phyloP scores from a whole-genome alignment of 176 grass and related monocot genomes.

The Elaeis guineensis region DNA sequence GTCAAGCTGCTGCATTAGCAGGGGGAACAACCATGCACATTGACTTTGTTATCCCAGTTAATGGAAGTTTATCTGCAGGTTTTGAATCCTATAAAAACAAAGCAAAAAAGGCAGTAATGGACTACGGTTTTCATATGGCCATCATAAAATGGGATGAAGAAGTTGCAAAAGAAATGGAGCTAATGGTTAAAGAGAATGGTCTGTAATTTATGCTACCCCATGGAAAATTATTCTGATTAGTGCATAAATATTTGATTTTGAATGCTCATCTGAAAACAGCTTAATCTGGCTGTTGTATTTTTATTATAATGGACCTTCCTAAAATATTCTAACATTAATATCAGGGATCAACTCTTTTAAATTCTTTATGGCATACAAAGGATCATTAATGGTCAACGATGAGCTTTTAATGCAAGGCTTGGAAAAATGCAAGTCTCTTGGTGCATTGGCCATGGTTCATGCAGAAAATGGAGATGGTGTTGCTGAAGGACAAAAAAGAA shows the following conservation, averaged over 20 bases:
- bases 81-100: slow-evolving; percentile 72
- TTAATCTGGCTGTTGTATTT: background rate
- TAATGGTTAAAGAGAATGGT: slow-evolving; percentile 95
- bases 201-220: slow-evolving; percentile 8
- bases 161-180: slow-evolving; percentile 89
- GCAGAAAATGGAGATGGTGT: slow-evolving; percentile 96
- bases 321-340: slow-evolving; percentile 9
- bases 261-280: background rate
- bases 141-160: slow-evolving; percentile 96
- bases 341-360: slow-evolving; percentile 99
- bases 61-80: slow-evolving; percentile 74
- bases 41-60: slow-evolving; percentile 89
- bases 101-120: slow-evolving; percentile 72
- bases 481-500: slow-evolving; percentile 75
- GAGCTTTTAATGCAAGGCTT: slow-evolving; percentile 87
- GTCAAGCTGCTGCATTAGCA: slow-evolving; percentile 78
- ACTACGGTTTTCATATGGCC: slow-evolving; percentile 98
- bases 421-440: slow-evolving; percentile 87
- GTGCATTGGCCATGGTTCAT: slow-evolving; percentile 95
- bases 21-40: slow-evolving; percentile 98
- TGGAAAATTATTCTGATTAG: background rate
- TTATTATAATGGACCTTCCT: background rate
- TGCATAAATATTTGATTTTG: background rate
- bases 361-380: slow-evolving; percentile 99
- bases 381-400: slow-evolving; percentile 79